A percentile compares a stretch with the other conserved stretches of the same genome.
Conservation (phyloP, 805 yeast genomes). For the Pichia paraexigua region DNA sequence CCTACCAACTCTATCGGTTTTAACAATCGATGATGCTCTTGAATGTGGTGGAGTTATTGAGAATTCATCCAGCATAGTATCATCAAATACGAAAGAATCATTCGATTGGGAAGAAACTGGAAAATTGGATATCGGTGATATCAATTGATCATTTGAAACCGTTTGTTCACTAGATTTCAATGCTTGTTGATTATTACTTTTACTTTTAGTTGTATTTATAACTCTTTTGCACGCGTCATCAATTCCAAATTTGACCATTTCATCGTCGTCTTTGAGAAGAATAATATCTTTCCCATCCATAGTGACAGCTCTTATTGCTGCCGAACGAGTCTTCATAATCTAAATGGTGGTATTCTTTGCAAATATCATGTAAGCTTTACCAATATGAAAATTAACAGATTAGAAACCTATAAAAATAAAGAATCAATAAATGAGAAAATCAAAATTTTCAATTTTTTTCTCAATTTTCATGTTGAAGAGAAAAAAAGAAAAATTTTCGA, state of each 20-base stretch:
- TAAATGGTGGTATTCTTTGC: not conserved
- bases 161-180: not conserved
- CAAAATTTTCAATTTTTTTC: not conserved
- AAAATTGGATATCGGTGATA: not conserved
- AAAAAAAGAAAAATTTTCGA: not conserved
- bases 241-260: not conserved
- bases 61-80: not conserved
- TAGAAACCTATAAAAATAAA: not conserved
- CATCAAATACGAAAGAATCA: not conserved
- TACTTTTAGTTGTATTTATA: not conserved
- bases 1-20: not conserved
- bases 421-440: not conserved
- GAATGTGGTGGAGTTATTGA: slow-evolving; percentile 1
- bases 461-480: not conserved
- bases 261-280: not conserved
- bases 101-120: not conserved
- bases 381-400: not conserved
- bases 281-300: not conserved
- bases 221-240: not conserved
- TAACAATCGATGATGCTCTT: not conserved
- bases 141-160: not conserved
- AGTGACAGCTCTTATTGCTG: not conserved
- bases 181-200: not conserved
- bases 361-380: not conserved
- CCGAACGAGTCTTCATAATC: not conserved